Evolutionary conservation across 1,284 basidiomycete genomes (phyloP).

Genomic region (Tilletia horrida): DNA sequence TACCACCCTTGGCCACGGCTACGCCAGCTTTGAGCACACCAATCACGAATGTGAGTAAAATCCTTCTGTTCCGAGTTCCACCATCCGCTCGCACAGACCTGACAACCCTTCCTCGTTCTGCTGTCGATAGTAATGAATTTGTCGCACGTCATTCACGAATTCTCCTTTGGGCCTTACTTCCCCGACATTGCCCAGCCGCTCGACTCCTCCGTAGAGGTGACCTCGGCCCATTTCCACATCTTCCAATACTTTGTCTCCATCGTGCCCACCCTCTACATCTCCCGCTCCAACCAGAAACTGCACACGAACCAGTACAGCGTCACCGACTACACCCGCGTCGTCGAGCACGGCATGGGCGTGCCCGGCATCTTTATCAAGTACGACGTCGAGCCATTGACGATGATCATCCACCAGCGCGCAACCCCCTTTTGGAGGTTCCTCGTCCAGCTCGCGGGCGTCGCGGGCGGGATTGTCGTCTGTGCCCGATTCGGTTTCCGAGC

Average conservation of each 20-base stretch:
- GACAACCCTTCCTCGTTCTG: no score
- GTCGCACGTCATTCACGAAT: slow-evolving; percentile 91
- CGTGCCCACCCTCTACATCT: slow-evolving; percentile 88
- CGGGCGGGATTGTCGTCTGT: slow-evolving; percentile 56
- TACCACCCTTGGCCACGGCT: slow-evolving; percentile 91
- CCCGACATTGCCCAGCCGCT: slow-evolving; percentile 92
- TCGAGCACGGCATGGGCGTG: slow-evolving; percentile 73
- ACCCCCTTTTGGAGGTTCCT: slow-evolving; percentile 75
- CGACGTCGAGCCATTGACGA: slow-evolving; percentile 82
- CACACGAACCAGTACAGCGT: slow-evolving; percentile 91
- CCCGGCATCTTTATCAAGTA: slow-evolving; percentile 65
- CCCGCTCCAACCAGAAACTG: slow-evolving; percentile 62
- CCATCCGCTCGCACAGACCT: neutral
- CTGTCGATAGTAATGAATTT: slow-evolving; percentile 78
- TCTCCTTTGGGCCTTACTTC: slow-evolving; percentile 94
- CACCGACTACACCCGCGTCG: slow-evolving; percentile 78
- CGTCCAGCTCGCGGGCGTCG: slow-evolving; percentile 65
- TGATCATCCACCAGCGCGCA: slow-evolving; percentile 82
- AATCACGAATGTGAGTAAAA: slow-evolving; percentile 69
- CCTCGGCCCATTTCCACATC: slow-evolving; percentile 57
- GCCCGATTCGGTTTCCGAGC: slow-evolving; percentile 44
- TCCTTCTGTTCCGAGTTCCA: no score
- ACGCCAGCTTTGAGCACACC: slow-evolving; percentile 79
- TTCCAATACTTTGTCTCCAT: slow-evolving; percentile 95
- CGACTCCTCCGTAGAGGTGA: slow-evolving; percentile 71